Evolutionary conservation across 768 basidiomycete species (phyloP), one percentile per base, ranked within the genome.

Genomic region (Panaeolus cyanescens): DNA sequence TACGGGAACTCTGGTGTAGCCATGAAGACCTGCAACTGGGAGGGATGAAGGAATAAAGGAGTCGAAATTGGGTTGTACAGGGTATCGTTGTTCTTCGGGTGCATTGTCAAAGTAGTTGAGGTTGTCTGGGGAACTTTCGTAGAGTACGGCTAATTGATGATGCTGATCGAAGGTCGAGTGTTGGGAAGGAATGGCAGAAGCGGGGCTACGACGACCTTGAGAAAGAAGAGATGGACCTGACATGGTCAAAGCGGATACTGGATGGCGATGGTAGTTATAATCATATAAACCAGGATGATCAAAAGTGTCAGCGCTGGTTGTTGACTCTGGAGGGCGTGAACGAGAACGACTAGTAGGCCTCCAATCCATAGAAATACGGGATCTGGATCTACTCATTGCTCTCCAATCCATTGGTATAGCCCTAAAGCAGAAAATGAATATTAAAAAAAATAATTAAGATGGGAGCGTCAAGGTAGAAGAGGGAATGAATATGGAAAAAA

Each of bases 311-410:
- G 71, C 84, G 67, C 83, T 81, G 34, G 77, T 75, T 59, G 75
- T 73, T 25, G 82, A 68, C 64, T 86, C 85, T 31, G 90, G 86
- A 19, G 90, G 88, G 34, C 93, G 84, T 42, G 91, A 92, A 57
- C 90, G 85, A 31, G 91, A 92, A 58, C 90, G 87, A 74, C 86
- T 88, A 56, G 87, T 76, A 32, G 91, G 88, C 59, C 89, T 81
- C 94, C 94, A 95, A 72, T 96, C 94, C 92, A 96, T 94, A 20
- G 91, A 89, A 67, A 90, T 89, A 22, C 95, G 86, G 13, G 95
- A 96, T 68, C 94, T 85, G 25, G 95, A 96, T 64, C 95, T 84
- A 74, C 93, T 95, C 72, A 94, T 87, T 32, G 92, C 88, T 54
- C 94, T 83, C 95, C 95, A 97, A 70, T 96, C 95, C 95, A 97